Evolutionary conservation across 2,329 filamentous ascomycete genomes (phyloP).

Genomic region (Calonectria leucothoes): DNA sequence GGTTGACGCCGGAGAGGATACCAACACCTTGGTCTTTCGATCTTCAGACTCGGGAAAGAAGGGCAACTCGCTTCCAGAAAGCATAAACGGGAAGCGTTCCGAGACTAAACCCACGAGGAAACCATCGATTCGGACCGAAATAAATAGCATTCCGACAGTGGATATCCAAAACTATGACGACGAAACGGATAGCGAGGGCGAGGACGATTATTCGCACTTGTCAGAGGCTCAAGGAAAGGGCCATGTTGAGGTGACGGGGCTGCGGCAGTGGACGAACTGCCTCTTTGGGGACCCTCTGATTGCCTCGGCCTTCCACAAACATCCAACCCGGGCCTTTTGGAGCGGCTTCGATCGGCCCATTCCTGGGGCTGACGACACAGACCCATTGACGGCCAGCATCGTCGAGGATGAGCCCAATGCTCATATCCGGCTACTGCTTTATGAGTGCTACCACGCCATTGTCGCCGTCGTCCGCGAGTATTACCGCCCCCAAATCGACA

Average conservation of each 20-base stretch:
- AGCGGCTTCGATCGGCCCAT: constrained; percentile 55
- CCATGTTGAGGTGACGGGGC: constrained; percentile 56
- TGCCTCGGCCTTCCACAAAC: constrained; percentile 59
- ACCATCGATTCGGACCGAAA: neutral
- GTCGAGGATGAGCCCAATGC: constrained; percentile 59
- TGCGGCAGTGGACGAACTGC: constrained; percentile 70
- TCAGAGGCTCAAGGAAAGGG: constrained; percentile 5
- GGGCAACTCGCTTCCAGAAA: neutral
- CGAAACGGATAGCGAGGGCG: constrained; percentile 14
- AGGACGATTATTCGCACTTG: constrained; percentile 2
- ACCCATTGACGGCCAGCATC: constrained; percentile 31
- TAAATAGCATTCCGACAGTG: neutral
- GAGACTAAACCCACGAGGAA: constrained; percentile 11
- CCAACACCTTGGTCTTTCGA: constrained; percentile 59
- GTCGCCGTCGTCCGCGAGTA: constrained; percentile 65
- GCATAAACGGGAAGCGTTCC: constrained; percentile 1
- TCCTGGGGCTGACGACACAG: constrained; percentile 16
- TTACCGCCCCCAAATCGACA: constrained; percentile 62
- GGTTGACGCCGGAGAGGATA: constrained; percentile 63
- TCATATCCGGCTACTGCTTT: constrained; percentile 63
- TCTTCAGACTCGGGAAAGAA: constrained; percentile 18
- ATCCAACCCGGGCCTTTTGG: constrained; percentile 57
- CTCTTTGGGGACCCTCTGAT: constrained; percentile 71
- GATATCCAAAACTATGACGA: constrained; percentile 13
- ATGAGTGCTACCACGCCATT: constrained; percentile 68